Evolutionary conservation across 805 yeast genomes (phyloP).

Genomic region (Candida chilensis): DNA sequence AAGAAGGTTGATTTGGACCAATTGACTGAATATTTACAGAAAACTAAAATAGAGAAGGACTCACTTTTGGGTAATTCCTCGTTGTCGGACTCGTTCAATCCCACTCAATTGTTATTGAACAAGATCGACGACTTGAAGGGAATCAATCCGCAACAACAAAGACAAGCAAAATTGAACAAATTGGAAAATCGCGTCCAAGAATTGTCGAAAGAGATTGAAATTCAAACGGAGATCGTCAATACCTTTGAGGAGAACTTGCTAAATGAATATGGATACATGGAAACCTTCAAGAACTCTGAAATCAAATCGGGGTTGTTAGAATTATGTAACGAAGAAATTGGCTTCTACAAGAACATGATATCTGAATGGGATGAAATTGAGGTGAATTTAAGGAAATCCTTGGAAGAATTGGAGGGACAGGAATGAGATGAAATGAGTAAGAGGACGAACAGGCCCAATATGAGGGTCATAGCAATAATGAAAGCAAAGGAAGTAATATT

Average conservation of each 20-base stretch:
- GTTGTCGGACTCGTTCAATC: slow-evolving; percentile 30
- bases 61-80: slow-evolving; percentile 41
- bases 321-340: slow-evolving; percentile 1
- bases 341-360: slow-evolving; percentile 1
- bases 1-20: slow-evolving; percentile 89
- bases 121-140: slow-evolving; percentile 58
- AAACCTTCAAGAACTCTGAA: background rate
- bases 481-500: too few species aligned
- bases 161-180: slow-evolving; percentile 42
- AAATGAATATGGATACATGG: background rate
- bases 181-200: too few species aligned
- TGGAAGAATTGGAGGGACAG: too few species aligned
- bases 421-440: too few species aligned
- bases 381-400: background rate
- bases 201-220: background rate
- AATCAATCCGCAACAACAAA: slow-evolving; percentile 46
- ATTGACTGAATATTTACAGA: slow-evolving; percentile 65
- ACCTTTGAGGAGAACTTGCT: background rate
- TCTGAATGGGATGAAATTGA: background rate
- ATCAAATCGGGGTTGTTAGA: background rate
- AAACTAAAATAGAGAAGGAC: slow-evolving; percentile 61
- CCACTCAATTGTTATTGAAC: slow-evolving; percentile 20
- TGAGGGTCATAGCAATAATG: too few species aligned
- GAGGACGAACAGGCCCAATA: too few species aligned
- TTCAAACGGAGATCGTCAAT: slow-evolving; percentile 1